A percentile compares a stretch with the other conserved stretches of the same genome.
These are phyloP conservation scores for Paxillus involutus DNA, from an alignment of 768 basidiomycete species.

Conservation along the genomic window DNA sequence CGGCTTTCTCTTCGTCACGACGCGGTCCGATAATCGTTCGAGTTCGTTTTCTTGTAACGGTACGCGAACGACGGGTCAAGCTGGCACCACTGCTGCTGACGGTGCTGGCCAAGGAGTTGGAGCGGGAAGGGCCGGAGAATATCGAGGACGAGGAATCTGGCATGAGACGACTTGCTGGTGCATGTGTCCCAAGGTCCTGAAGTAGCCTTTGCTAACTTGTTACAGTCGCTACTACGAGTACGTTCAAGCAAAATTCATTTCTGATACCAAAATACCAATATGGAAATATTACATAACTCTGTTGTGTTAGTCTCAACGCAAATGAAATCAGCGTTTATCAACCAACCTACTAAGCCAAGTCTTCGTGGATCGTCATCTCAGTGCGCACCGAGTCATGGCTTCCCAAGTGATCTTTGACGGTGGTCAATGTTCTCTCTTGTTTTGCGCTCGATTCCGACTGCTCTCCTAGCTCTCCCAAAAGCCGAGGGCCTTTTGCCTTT, in stretches of 20 bases:
- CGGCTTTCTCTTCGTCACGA: slow-evolving; percentile 17
- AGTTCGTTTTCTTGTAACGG: slow-evolving; percentile 55
- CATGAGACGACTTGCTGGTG: slow-evolving; percentile 25
- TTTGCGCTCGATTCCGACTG: background rate
- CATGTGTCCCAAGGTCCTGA: slow-evolving; percentile 21
- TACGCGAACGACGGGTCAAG: slow-evolving; percentile 47
- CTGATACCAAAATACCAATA: slow-evolving; percentile 8
- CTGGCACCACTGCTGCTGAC: slow-evolving; percentile 49
- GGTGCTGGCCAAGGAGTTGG: slow-evolving; percentile 35
- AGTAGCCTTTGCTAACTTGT: slow-evolving; percentile 9
- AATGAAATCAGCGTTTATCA: too few relatives aligned
- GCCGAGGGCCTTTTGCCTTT: slow-evolving; percentile 69
- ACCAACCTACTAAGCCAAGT: too few relatives aligned
- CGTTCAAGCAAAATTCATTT: slow-evolving; percentile 19
- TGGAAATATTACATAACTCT: slow-evolving; percentile 30
- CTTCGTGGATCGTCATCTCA: too few relatives aligned
- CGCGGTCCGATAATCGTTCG: slow-evolving; percentile 43
- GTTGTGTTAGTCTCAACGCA: background rate
- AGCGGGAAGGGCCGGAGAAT: slow-evolving; percentile 33
- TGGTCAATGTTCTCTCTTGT: background rate
- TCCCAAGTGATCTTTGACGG: slow-evolving; percentile 24
- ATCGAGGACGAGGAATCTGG: slow-evolving; percentile 28
- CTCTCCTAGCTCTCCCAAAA: slow-evolving; percentile 56
- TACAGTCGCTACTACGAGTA: background rate
- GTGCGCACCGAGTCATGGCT: slow-evolving; percentile 8